Conservation (phyloP, 2,329 filamentous ascomycete genomes). For the Pseudocercospora fijiensis region DNA sequence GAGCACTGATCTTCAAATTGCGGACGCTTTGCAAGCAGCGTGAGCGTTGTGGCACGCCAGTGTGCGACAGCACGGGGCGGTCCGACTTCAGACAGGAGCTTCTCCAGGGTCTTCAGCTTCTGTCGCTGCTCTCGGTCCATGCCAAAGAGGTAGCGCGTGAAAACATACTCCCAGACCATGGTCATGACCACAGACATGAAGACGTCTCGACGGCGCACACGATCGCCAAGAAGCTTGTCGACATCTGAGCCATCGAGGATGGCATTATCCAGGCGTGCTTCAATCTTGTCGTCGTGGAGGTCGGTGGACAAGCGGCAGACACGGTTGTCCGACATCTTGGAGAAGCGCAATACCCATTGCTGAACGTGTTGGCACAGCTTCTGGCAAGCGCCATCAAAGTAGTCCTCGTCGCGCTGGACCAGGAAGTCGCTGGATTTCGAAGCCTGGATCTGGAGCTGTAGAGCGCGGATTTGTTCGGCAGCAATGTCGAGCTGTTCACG, state of each 20-base stretch:
- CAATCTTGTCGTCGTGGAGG: slow-evolving; percentile 86
- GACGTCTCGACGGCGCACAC: slow-evolving; percentile 83
- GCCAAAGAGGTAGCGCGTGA: slow-evolving; percentile 95
- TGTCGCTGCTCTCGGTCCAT: slow-evolving; percentile 98
- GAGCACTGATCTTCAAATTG: slow-evolving; percentile 80
- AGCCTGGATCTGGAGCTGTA: slow-evolving; percentile 60
- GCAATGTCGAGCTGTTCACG: slow-evolving; percentile 75
- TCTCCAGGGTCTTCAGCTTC: slow-evolving; percentile 94
- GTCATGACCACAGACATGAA: slow-evolving; percentile 99
- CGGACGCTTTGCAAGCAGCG: slow-evolving; percentile 75
- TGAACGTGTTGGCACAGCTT: slow-evolving; percentile 94
- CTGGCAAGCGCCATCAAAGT: slow-evolving; percentile 92
- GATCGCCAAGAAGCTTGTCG: slow-evolving; percentile 81
- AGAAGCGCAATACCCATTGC: slow-evolving; percentile 97
- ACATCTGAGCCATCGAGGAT: slow-evolving; percentile 93
- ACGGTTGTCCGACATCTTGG: slow-evolving; percentile 92
- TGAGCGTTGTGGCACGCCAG: slow-evolving; percentile 94
- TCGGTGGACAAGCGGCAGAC: slow-evolving; percentile 80
- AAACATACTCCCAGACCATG: slow-evolving; percentile 99
- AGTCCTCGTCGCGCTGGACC: slow-evolving; percentile 80
- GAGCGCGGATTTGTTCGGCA: slow-evolving; percentile 58
- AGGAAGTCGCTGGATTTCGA: slow-evolving; percentile 69
- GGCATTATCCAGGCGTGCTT: slow-evolving; percentile 90
- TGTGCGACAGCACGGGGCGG: slow-evolving; percentile 86
- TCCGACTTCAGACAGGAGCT: slow-evolving; percentile 83